Base-by-base conservation (phyloP, 1,284 basidiomycete species). In the Waitea zeae region DNA sequence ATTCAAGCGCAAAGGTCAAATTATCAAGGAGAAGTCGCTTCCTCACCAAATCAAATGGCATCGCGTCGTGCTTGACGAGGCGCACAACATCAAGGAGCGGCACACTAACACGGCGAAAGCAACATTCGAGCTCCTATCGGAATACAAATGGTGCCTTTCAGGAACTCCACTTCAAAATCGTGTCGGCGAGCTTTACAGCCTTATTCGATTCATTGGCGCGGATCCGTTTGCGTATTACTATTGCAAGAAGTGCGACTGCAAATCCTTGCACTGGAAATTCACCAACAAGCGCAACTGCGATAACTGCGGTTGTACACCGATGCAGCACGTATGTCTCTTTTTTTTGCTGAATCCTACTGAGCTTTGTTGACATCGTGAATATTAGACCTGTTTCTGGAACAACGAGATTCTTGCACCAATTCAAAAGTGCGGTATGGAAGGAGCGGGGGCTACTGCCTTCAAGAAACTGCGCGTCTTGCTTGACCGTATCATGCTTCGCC, bases 131-230 rank as follows among this genome's bases (percentile, higher is more conserved):
- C 62, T 98, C 3, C 57, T 80, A 45, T 74, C 80, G 37, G 70
- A 71, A 39, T 88, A 75, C 45, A 75, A 76, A 41, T 99, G 95
- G 95, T 98, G 95, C 54, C 62, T 99, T 20, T 96, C 90, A 17
- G 95, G 93, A n/a, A 96, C 92, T n/a, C 92, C 89, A 0, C 57
- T 92, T 11, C 87, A 97, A 55, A 95, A 95, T 48, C 77, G 93
- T 41, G 95, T 99, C 12, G 95, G 95, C 42, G 95, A 99, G 53
- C 61, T 99, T 29, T 99, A 98, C 60, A 95, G 90, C 52, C 70
- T 97, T 38, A 77, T 99, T 39, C 67, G 84, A 39, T 96, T 95
- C 58, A 56, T 96, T 38, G 89, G 89, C 15, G 86, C 84, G 12
- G 87, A 92, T 50, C 87, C 86, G 0, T 89, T 89, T 52, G 77